Evolutionary conservation across 306 rosid genomes (phyloP).

Genomic region (Rosa persica): DNA sequence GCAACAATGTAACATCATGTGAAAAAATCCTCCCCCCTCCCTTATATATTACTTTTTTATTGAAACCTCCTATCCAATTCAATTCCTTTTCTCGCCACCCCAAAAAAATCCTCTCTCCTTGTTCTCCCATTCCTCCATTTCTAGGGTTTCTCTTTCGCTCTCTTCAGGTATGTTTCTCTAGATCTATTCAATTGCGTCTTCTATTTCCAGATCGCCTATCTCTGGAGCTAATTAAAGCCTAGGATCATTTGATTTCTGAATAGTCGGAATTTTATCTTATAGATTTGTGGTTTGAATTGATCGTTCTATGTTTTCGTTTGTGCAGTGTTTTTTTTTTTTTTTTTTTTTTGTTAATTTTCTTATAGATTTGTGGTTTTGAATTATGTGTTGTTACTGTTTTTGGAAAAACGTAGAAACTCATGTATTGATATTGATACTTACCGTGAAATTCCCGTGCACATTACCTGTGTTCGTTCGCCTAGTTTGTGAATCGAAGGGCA

Average conservation of each 20-base stretch:
- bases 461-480: too few relatives aligned
- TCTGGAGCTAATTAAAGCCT: neutral
- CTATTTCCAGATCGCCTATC: neutral
- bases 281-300: neutral
- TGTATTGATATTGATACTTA: too few relatives aligned
- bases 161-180: neutral
- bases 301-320: neutral
- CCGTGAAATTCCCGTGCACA: neutral
- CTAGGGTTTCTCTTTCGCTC: slow-evolving; percentile 11
- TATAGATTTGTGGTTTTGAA: neutral
- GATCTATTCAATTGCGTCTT: neutral
- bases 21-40: too few relatives aligned
- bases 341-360: neutral
- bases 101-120: neutral
- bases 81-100: neutral
- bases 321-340: neutral
- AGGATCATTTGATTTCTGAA: neutral
- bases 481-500: neutral
- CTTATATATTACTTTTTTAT: neutral
- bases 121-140: neutral
- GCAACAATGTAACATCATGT: neutral
- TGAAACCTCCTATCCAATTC: neutral
- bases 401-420: neutral
- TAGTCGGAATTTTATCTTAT: neutral
- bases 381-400: too few relatives aligned